phyloP scores from a whole-genome alignment of 164 flowering plant genomes.

The Brasenia schreberi region DNA sequence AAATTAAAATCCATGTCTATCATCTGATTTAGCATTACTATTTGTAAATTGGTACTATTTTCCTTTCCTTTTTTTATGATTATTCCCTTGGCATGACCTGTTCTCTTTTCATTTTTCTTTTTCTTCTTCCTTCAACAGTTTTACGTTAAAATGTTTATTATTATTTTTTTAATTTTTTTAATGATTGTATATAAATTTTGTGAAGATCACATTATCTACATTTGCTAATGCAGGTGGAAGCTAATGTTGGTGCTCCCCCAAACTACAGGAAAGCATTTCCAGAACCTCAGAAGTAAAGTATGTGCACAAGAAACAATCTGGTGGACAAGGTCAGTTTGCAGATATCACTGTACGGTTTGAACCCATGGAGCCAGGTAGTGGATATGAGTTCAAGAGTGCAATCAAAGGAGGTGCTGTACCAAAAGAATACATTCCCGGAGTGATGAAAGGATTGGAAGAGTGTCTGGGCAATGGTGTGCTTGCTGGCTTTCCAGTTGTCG shows the following conservation, averaged over 20 bases:
- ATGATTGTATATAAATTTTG: too few species aligned
- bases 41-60: too few species aligned
- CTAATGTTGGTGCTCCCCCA: conserved; percentile 97
- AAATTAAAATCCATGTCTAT: too few species aligned
- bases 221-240: conserved; percentile 56
- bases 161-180: too few species aligned
- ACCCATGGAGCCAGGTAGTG: conserved; percentile 72
- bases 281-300: conserved; percentile 66
- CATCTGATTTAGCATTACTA: too few species aligned
- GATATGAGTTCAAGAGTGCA: conserved; percentile 90
- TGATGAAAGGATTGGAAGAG: conserved; percentile 90
- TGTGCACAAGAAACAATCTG: conserved; percentile 95
- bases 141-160: too few species aligned
- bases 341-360: conserved; percentile 61
- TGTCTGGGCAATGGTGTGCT: conserved; percentile 85
- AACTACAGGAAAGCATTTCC: conserved; percentile 92
- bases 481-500: conserved; percentile 93
- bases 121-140: too few species aligned
- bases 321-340: conserved; percentile 96
- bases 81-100: too few species aligned
- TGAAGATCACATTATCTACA: too few species aligned
- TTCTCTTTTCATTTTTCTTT: too few species aligned
- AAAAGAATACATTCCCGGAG: conserved; percentile 89
- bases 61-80: too few species aligned
- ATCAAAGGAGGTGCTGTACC: conserved; percentile 98